Evolutionary conservation across 2,329 filamentous ascomycete genomes (phyloP).

Genomic region (Epichloe brachyelytri): DNA sequence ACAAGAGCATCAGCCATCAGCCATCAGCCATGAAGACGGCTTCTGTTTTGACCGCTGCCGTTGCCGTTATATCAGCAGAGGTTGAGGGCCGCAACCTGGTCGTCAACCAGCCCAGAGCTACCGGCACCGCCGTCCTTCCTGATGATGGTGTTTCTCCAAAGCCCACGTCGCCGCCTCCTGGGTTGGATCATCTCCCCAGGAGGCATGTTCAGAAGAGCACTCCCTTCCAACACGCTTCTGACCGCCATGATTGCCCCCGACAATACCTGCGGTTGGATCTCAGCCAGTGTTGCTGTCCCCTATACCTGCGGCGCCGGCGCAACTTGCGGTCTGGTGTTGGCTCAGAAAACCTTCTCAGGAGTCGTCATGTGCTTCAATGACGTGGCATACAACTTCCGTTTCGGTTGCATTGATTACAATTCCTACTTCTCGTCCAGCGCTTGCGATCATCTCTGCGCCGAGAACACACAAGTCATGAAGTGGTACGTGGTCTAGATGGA

Average conservation of each 20-base stretch:
- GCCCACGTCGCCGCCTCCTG: constrained; percentile 28
- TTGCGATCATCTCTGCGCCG: constrained; percentile 28
- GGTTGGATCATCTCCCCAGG: constrained; percentile 17
- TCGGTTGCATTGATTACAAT: constrained; percentile 26
- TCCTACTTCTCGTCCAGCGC: constrained; percentile 20
- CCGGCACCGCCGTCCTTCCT: constrained; percentile 19
- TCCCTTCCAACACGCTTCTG: constrained; percentile 7
- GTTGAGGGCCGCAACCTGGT: constrained; percentile 18
- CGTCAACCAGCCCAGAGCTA: constrained; percentile 19
- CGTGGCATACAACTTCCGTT: constrained; percentile 20
- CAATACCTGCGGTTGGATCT: constrained; percentile 38
- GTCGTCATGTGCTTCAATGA: constrained; percentile 29
- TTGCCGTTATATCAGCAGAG: background rate
- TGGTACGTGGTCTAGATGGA: constrained; percentile 22
- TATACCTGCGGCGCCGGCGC: constrained; percentile 24
- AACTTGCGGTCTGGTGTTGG: constrained; percentile 29
- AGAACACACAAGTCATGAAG: constrained; percentile 30
- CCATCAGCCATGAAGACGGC: constrained; percentile 13
- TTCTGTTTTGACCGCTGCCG: constrained; percentile 15
- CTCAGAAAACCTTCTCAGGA: constrained; percentile 17
- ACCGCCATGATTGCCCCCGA: constrained; percentile 28
- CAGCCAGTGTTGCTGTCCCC: constrained; percentile 24
- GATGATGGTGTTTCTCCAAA: constrained; percentile 23
- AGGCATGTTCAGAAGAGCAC: background rate
- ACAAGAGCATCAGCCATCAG: constrained; percentile 7